These are phyloP conservation scores for Tetrahymena borealis DNA, from an alignment of 73 alveolate genomes.

Conservation along the genomic window DNA sequence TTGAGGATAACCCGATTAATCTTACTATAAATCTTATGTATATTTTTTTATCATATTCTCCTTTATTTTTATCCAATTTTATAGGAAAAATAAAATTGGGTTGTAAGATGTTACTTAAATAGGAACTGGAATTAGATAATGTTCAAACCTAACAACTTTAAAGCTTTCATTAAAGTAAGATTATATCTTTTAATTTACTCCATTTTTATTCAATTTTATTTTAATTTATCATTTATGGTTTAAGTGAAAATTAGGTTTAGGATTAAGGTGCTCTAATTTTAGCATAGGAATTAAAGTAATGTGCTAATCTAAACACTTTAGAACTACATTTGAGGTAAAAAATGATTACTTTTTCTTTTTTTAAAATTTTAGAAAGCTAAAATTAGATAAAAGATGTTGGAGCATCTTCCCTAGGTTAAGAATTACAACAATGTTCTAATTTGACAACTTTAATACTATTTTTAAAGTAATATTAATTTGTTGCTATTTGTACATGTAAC, in stretches of 20 bases:
- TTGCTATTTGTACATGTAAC: neutral
- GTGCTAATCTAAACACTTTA: neutral
- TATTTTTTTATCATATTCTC: too few relatives aligned
- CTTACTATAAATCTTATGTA: too few relatives aligned
- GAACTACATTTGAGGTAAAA: neutral
- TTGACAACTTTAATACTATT: neutral
- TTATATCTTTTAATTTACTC: too few relatives aligned
- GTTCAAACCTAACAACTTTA: too few relatives aligned
- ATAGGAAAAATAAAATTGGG: too few relatives aligned
- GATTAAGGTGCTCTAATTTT: neutral
- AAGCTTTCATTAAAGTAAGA: too few relatives aligned
- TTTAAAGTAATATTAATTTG: neutral
- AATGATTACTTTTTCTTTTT: neutral
- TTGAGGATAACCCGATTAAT: too few relatives aligned
- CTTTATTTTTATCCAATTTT: too few relatives aligned
- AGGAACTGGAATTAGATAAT: too few relatives aligned
- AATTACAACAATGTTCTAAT: neutral
- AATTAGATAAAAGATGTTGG: neutral
- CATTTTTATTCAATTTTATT: too few relatives aligned
- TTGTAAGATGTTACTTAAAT: too few relatives aligned
- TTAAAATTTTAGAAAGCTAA: neutral
- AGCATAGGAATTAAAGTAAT: neutral
- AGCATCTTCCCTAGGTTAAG: neutral
- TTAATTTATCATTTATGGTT: too few relatives aligned
- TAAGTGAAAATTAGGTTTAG: neutral